These are phyloP conservation scores for Arachnopeziza araneosa DNA, from an alignment of 2,329 filamentous ascomycete species.

Conservation along the genomic window DNA sequence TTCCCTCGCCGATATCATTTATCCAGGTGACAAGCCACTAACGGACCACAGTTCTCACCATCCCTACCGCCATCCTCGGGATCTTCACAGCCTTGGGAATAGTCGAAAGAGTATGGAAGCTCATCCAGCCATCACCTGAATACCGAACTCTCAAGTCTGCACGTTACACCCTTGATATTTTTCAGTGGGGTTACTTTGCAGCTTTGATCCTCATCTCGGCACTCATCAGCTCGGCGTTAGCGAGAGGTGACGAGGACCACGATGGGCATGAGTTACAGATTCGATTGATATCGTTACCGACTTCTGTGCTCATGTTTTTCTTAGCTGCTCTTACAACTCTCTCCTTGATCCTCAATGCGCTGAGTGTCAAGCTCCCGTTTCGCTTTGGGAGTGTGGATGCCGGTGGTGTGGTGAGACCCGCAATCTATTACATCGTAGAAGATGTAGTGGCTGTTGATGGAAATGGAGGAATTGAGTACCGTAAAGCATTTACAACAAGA, in stretches of 20 bases:
- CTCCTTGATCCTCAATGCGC: conserved; percentile 12
- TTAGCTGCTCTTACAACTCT: conserved; percentile 17
- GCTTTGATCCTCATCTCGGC: conserved; percentile 19
- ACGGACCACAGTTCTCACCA: conserved; percentile 14
- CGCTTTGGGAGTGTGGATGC: conserved; percentile 16
- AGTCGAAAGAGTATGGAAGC: conserved; percentile 17
- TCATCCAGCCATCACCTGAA: conserved; percentile 10
- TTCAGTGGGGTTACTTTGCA: conserved; percentile 23
- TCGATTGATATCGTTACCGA: conserved; percentile 13
- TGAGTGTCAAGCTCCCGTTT: conserved; percentile 15
- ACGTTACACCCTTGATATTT: conserved; percentile 17
- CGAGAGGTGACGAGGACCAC: conserved; percentile 14
- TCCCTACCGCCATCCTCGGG: conserved; percentile 20
- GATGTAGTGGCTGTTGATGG: conserved; percentile 66
- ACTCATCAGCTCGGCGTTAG: conserved; percentile 16
- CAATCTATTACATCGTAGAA: conserved; percentile 61
- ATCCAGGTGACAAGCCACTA: background rate
- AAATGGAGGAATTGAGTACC: conserved; percentile 45
- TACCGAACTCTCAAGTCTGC: conserved; percentile 13
- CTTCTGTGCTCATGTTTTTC: conserved; percentile 18
- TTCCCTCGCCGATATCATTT: background rate
- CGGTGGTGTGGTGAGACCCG: conserved; percentile 35
- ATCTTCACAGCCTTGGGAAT: conserved; percentile 19
- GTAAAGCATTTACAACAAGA: conserved; percentile 36
- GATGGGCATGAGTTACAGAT: background rate